Evolutionary conservation across 176 grass and related monocot genomes (phyloP).

Genomic region (Dendrocalamus sinicus): DNA sequence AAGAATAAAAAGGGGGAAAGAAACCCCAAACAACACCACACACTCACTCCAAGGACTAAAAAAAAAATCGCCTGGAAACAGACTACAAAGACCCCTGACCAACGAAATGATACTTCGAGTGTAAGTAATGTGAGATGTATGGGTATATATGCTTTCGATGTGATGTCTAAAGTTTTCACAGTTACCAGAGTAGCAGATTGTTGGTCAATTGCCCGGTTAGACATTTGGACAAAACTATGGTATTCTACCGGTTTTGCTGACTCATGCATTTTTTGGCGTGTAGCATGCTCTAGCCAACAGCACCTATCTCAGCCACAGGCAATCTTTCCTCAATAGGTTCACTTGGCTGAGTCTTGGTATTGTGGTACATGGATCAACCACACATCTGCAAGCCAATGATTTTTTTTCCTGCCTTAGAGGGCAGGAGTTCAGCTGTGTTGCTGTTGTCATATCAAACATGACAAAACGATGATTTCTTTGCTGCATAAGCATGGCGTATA

Average conservation of each 20-base stretch:
- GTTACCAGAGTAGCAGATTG: not conserved
- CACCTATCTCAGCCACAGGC: not conserved
- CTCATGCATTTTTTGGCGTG: not conserved
- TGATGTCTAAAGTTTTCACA: not conserved
- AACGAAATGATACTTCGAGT: not conserved
- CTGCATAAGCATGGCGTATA: not conserved
- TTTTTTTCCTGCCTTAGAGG: not conserved
- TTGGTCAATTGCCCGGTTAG: not conserved
- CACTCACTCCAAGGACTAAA: no score
- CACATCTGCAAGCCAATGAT: not conserved
- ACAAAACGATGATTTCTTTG: not conserved
- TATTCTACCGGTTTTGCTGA: not conserved
- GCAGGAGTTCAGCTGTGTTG: constrained; percentile 8
- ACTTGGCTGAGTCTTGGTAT: not conserved
- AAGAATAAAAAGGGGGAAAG: no score
- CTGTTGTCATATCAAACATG: not conserved
- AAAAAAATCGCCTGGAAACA: no score
- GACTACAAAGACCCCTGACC: no score
- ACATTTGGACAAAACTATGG: not conserved
- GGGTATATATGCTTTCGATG: not conserved
- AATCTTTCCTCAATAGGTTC: not conserved
- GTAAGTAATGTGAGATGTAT: not conserved
- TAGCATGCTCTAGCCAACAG: not conserved
- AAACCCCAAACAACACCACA: no score
- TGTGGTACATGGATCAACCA: not conserved